phyloP scores from a whole-genome alignment of 495 filamentous ascomycete genomes.

The Penicillium turbatum region DNA sequence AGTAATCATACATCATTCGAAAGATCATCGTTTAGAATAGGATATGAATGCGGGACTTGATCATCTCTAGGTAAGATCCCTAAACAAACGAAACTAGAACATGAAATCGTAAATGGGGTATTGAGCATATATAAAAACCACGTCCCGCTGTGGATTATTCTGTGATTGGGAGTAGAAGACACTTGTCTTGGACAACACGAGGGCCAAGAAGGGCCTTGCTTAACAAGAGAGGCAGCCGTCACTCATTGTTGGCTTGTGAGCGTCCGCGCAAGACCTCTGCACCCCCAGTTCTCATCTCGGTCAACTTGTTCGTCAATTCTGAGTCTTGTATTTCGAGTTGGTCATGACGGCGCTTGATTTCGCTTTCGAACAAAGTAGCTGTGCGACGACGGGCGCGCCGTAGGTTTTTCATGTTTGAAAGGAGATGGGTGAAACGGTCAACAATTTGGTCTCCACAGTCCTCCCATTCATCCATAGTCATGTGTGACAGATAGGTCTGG shows the following conservation, averaged over 20 bases:
- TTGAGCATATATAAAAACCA: conserved; percentile 10
- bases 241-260: conserved; percentile 29
- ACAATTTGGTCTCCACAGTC: conserved; percentile 77
- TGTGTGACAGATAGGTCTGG: conserved; percentile 56
- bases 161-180: neutral
- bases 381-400: conserved; percentile 62
- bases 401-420: conserved; percentile 59
- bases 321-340: conserved; percentile 31
- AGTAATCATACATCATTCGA: conserved; percentile 15
- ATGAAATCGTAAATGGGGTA: conserved; percentile 13
- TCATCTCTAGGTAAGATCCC: neutral
- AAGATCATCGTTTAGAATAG: neutral
- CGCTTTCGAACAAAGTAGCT: conserved; percentile 62
- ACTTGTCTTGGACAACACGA: conserved; percentile 8
- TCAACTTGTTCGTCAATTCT: conserved; percentile 38
- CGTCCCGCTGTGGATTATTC: conserved; percentile 4
- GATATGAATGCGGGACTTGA: neutral
- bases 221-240: neutral
- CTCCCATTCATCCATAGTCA: conserved; percentile 75
- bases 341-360: conserved; percentile 53
- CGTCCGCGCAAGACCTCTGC: conserved; percentile 41
- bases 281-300: conserved; percentile 43
- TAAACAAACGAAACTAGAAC: neutral
- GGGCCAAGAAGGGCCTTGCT: neutral
- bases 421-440: conserved; percentile 58